Conservation (phyloP, 208 protist species). For the Tritrichomonas foetus region DNA sequence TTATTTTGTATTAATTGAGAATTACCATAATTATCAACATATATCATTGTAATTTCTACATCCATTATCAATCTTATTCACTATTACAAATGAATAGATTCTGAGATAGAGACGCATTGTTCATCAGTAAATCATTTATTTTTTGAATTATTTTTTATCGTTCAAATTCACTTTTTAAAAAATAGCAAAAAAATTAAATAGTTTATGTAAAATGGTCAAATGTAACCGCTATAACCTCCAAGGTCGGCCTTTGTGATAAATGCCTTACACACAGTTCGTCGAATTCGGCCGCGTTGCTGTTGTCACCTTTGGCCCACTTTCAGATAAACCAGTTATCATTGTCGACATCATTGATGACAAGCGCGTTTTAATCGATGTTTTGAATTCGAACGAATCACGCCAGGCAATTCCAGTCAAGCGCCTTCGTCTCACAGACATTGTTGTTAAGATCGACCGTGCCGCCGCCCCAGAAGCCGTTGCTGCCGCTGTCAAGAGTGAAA, state of each 20-base stretch:
- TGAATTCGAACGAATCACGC: background rate
- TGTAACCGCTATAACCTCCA: too few relatives aligned
- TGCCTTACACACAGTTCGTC: conserved; percentile 44
- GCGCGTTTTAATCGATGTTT: background rate
- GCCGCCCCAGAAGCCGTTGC: background rate
- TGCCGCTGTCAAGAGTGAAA: background rate
- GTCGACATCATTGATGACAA: conserved; percentile 46
- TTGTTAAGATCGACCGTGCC: background rate
- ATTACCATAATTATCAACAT: too few relatives aligned
- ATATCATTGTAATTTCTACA: too few relatives aligned
- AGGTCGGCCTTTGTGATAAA: background rate
- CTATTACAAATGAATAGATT: too few relatives aligned
- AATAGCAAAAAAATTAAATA: too few relatives aligned
- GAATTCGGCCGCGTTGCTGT: conserved; percentile 48
- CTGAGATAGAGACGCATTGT: too few relatives aligned
- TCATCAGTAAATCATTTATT: too few relatives aligned
- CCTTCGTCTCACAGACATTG: background rate
- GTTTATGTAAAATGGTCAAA: too few relatives aligned
- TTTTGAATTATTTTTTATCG: too few relatives aligned
- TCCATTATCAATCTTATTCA: too few relatives aligned
- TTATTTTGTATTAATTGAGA: too few relatives aligned
- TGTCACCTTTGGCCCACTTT: conserved; percentile 47
- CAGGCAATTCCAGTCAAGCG: background rate
- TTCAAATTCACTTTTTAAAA: too few relatives aligned
- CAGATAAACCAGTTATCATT: conserved; percentile 47